Conservation (phyloP, 2,329 filamentous ascomycete species). For the Aspergillus persii region DNA sequence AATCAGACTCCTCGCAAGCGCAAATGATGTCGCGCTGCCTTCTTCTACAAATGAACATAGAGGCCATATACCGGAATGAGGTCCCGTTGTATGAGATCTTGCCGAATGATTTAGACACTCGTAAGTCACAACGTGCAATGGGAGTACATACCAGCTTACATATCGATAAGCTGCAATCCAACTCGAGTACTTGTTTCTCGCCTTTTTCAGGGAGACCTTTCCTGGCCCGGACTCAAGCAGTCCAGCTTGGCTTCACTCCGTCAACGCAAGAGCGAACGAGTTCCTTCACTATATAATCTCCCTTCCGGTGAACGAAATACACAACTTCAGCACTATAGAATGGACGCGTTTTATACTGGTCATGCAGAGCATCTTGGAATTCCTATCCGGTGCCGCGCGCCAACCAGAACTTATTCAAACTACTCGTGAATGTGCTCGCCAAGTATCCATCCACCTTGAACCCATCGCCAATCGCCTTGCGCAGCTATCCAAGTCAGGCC, state of each 20-base stretch:
- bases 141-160: background rate
- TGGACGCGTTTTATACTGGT: background rate
- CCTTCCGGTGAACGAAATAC: background rate
- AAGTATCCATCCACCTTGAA: background rate
- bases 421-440: background rate
- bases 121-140: background rate
- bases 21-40: background rate
- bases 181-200: background rate
- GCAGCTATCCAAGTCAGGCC: background rate
- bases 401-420: background rate
- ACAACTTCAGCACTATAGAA: background rate
- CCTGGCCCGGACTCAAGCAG: background rate
- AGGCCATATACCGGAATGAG: background rate
- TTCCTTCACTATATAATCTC: background rate
- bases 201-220: background rate
- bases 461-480: background rate
- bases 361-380: background rate
- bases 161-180: background rate
- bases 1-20: background rate
- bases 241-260: background rate
- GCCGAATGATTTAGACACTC: background rate
- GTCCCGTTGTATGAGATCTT: background rate
- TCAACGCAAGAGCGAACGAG: background rate
- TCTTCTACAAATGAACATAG: background rate
- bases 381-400: background rate